These are phyloP conservation scores for Onygena corvina DNA, from an alignment of 2,329 filamentous ascomycete genomes.

Conservation along the genomic window DNA sequence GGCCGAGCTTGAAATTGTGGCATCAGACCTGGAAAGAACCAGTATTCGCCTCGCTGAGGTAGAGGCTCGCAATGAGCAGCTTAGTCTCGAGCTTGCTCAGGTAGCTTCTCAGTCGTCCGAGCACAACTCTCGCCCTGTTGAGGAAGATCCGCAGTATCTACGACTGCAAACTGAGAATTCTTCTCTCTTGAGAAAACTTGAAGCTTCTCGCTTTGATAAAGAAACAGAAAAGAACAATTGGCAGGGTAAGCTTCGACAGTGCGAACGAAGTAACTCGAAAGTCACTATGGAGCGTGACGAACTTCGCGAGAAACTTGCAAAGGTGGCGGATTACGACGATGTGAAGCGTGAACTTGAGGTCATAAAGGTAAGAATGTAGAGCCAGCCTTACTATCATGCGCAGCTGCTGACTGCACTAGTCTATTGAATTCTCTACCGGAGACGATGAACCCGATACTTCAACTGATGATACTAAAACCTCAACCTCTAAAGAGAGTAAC, in stretches of 20 bases:
- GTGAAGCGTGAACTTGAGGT: conserved; percentile 93
- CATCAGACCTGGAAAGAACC: conserved; percentile 80
- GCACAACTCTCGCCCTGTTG: conserved; percentile 50
- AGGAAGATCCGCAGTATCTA: conserved; percentile 83
- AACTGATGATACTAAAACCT: conserved; percentile 26
- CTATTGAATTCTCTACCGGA: conserved; percentile 89
- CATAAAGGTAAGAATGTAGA: conserved; percentile 49
- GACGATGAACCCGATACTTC: conserved; percentile 50
- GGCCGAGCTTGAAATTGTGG: conserved; percentile 87
- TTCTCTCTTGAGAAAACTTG: conserved; percentile 75
- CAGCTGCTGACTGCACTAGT: conserved; percentile 34
- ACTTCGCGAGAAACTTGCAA: conserved; percentile 68
- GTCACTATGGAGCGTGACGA: conserved; percentile 70
- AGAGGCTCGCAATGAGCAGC: conserved; percentile 85
- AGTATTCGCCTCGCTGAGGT: conserved; percentile 78
- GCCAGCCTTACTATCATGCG: not conserved
- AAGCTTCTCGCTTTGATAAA: conserved; percentile 69
- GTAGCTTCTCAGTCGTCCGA: conserved; percentile 58
- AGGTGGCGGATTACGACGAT: conserved; percentile 89
- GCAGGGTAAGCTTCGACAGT: conserved; percentile 60
- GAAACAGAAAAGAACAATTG: conserved; percentile 66
- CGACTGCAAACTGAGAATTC: conserved; percentile 88
- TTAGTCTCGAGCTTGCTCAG: conserved; percentile 81
- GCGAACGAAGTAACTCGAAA: conserved; percentile 65
- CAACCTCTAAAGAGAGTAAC: conserved; percentile 58